Evolutionary conservation across 2,329 filamentous ascomycete species (phyloP).

Genomic region (Escovopsis sp.): DNA sequence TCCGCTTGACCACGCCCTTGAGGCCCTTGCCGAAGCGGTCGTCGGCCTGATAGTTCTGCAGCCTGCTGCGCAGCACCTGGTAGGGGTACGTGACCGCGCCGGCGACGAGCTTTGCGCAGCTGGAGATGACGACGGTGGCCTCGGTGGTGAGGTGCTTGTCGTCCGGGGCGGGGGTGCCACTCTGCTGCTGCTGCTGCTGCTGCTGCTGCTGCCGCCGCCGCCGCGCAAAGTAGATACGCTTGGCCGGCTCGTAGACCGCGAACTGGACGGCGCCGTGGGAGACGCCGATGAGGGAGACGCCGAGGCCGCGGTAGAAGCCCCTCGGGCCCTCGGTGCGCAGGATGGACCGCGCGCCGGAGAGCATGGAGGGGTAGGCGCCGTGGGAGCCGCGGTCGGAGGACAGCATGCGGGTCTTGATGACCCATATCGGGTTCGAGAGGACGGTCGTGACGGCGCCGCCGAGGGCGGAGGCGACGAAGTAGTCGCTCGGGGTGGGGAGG

Average conservation of each 20-base stretch:
- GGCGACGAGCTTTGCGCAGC: constrained; percentile 71
- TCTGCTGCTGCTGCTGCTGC: no score
- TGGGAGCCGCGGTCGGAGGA: constrained; percentile 59
- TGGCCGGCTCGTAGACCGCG: constrained; percentile 71
- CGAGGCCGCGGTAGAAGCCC: constrained; percentile 80
- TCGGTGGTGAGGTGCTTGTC: constrained; percentile 42
- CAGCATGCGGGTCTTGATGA: constrained; percentile 94
- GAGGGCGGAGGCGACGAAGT: constrained; percentile 62
- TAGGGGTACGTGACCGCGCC: constrained; percentile 90
- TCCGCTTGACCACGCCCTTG: constrained; percentile 53
- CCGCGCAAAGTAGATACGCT: constrained; percentile 40
- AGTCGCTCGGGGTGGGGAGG: constrained; percentile 45
- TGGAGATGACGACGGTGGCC: constrained; percentile 70
- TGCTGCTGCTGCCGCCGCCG: constrained; percentile 10
- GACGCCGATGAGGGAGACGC: constrained; percentile 73
- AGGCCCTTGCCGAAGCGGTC: constrained; percentile 56
- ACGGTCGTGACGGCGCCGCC: constrained; percentile 62
- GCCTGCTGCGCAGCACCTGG: constrained; percentile 73
- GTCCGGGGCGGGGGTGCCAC: background rate
- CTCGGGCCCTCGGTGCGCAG: constrained; percentile 54
- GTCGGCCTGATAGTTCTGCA: constrained; percentile 81
- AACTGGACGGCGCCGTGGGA: constrained; percentile 92
- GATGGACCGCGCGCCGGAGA: constrained; percentile 53
- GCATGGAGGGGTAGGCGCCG: constrained; percentile 72
- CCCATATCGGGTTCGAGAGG: constrained; percentile 92